Conservation (phyloP, 2,329 filamentous ascomycete genomes). For the Parastagonospora nodorum region DNA sequence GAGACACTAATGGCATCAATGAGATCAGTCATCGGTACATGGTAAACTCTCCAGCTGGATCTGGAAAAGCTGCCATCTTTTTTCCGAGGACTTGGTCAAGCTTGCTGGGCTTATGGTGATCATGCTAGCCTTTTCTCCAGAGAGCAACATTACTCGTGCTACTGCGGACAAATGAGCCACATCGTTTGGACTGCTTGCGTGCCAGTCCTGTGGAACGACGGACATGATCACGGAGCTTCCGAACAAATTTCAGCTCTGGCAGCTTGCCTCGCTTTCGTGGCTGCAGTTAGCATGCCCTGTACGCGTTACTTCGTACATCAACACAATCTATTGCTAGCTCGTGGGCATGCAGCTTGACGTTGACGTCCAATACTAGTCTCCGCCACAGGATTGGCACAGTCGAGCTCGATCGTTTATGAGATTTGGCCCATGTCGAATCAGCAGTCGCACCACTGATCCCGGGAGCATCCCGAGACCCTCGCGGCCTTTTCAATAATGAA, state of each 20-base stretch:
- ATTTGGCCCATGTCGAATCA: too few relatives aligned
- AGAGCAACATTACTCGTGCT: background rate
- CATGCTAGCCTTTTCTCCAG: conserved; percentile 7
- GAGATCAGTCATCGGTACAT: conserved; percentile 4
- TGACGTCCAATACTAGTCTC: too few relatives aligned
- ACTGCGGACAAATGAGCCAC: background rate
- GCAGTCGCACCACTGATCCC: too few relatives aligned
- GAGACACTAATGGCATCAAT: background rate
- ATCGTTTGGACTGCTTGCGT: background rate
- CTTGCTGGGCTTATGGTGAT: conserved; percentile 11
- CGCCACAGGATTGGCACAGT: too few relatives aligned
- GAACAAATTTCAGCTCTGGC: background rate
- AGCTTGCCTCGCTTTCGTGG: background rate
- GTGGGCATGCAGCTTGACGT: too few relatives aligned
- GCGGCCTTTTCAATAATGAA: too few relatives aligned
- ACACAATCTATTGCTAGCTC: too few relatives aligned
- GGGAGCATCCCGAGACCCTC: too few relatives aligned
- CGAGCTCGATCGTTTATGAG: too few relatives aligned
- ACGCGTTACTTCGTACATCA: too few relatives aligned
- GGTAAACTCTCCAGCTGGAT: conserved; percentile 10
- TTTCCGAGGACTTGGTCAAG: background rate
- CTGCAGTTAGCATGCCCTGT: background rate
- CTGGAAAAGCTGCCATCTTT: conserved; percentile 6
- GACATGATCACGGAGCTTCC: background rate
- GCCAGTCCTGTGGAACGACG: background rate